phyloP scores from a whole-genome alignment of 1,284 basidiomycete species.

The Cystobasidium sp. region DNA sequence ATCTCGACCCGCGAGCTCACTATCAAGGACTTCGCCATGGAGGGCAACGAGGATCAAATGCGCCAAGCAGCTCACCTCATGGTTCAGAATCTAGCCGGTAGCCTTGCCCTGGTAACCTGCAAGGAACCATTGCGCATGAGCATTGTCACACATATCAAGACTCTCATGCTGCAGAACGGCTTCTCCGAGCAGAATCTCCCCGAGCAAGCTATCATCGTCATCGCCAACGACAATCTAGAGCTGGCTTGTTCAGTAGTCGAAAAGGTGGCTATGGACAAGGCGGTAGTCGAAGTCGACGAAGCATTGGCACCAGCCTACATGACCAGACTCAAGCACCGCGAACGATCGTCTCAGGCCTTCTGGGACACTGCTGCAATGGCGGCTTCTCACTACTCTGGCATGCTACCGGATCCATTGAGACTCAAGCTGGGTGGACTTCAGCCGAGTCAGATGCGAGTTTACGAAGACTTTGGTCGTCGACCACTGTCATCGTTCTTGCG shows the following conservation, averaged over 20 bases:
- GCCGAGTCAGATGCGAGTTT: slow-evolving; percentile 81
- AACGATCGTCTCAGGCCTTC: slow-evolving; percentile 74
- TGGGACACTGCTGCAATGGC: slow-evolving; percentile 77
- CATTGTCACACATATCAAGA: slow-evolving; percentile 85
- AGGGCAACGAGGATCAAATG: slow-evolving; percentile 87
- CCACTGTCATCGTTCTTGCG: slow-evolving; percentile 31
- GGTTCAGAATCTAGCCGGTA: slow-evolving; percentile 96
- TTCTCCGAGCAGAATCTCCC: slow-evolving; percentile 71
- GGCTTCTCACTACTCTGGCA: slow-evolving; percentile 73
- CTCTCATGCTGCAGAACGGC: slow-evolving; percentile 77
- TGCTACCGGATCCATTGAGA: slow-evolving; percentile 85
- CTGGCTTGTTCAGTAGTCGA: slow-evolving; percentile 93
- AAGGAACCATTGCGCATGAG: slow-evolving; percentile 96
- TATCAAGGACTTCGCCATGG: slow-evolving; percentile 94
- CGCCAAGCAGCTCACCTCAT: slow-evolving; percentile 91
- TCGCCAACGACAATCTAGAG: slow-evolving; percentile 93
- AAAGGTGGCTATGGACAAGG: slow-evolving; percentile 97
- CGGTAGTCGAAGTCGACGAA: slow-evolving; percentile 92
- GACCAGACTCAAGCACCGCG: slow-evolving; percentile 74
- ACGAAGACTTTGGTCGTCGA: slow-evolving; percentile 78
- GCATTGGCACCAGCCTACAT: slow-evolving; percentile 82
- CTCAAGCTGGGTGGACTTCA: slow-evolving; percentile 83
- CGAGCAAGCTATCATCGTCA: slow-evolving; percentile 68
- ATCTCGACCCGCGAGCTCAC: slow-evolving; percentile 97
- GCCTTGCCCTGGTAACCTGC: slow-evolving; percentile 95